A percentile compares a stretch with the other conserved stretches of the same genome.
These are phyloP conservation scores for Atkinsonella hypoxylon DNA, from an alignment of 2,329 filamentous ascomycete species.

Conservation along the genomic window DNA sequence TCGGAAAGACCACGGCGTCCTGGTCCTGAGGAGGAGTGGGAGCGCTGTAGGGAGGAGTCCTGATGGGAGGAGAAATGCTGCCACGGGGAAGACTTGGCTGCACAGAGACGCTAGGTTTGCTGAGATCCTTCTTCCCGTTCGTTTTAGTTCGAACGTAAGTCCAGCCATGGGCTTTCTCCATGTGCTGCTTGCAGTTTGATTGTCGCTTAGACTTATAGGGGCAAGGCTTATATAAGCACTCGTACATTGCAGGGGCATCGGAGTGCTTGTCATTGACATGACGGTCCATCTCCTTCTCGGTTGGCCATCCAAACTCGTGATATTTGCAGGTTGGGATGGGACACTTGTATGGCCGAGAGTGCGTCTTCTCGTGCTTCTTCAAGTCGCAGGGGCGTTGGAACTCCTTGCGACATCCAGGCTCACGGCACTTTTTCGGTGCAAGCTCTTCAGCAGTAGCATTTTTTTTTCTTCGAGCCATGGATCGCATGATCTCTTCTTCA, in stretches of 20 bases:
- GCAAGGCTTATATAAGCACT: slow-evolving; percentile 74
- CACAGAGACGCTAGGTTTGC: slow-evolving; percentile 33
- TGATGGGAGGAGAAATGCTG: slow-evolving; percentile 50
- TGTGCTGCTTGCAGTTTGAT: slow-evolving; percentile 96
- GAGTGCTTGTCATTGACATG: slow-evolving; percentile 97
- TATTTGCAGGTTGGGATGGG: slow-evolving; percentile 75
- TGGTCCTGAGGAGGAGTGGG: slow-evolving; percentile 46
- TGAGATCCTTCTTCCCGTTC: slow-evolving; percentile 55
- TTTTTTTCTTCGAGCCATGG: slow-evolving; percentile 94
- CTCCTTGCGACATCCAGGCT: slow-evolving; percentile 71
- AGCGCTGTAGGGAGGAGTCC: slow-evolving; percentile 35
- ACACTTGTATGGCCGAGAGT: slow-evolving; percentile 95
- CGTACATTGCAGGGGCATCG: slow-evolving; percentile 62
- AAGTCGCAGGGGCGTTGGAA: slow-evolving; percentile 96
- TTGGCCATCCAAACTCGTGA: slow-evolving; percentile 81
- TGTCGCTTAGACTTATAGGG: slow-evolving; percentile 91
- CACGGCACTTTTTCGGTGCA: slow-evolving; percentile 64
- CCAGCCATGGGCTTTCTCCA: slow-evolving; percentile 94
- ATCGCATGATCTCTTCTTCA: slow-evolving; percentile 73
- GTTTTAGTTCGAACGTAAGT: slow-evolving; percentile 86
- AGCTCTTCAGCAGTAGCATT: slow-evolving; percentile 77
- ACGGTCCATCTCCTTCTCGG: slow-evolving; percentile 92
- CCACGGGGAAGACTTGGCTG: slow-evolving; percentile 48
- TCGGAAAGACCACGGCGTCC: slow-evolving; percentile 29
- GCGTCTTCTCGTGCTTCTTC: slow-evolving; percentile 97